Evolutionary conservation across 179 eudicot genomes (phyloP), one percentile per base, ranked within the genome.

Genomic region (Beta corolliflora): DNA sequence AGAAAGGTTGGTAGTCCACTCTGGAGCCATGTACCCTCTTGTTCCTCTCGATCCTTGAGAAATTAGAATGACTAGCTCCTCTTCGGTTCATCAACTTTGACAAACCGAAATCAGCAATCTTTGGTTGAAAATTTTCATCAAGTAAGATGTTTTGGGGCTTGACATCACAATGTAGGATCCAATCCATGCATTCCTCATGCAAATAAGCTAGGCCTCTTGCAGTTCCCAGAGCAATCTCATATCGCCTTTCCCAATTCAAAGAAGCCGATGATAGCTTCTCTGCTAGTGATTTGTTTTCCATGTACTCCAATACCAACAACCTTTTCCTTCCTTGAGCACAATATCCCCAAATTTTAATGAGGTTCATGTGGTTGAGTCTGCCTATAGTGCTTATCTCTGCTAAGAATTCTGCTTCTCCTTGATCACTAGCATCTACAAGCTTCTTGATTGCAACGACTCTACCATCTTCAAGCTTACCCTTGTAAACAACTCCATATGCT

Each of bases 181-280:
- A 85, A 10, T 85, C 87, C 73, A 85, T 29, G 81, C 85, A 85
- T 60, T 82, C 87, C 10, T 85, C 83, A 52, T 85, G 83, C 29
- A 81, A 13, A 71, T 81, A 81, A 52, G 87, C 84, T 61, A 79
- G 45, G 2, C 82, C 77, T 78, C 67, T 81, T 7, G 84, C 82
- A 36, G 73, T 82, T 13, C 82, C 80, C 1, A 85, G 66, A 23
- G 85, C 87, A 31, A 81, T 75, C 44, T 76, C 44, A n/a, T 60
- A 85, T 45, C 83, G 65, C 54, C 46, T 75, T 19, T 76, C 68
- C 82, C 84, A 81, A 71, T 10, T 71, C 5, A 79, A 75, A 16
- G 77, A 71, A 5, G 41, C 44, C 3, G 79, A 58, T 8, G 10
- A 41, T 63, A 85, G 10, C 11, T 75, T 81, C 53, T 82, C 78